These are phyloP conservation scores for Pythium sukuiense DNA, from an alignment of 352 stramenopile genomes.

Conservation along the genomic window DNA sequence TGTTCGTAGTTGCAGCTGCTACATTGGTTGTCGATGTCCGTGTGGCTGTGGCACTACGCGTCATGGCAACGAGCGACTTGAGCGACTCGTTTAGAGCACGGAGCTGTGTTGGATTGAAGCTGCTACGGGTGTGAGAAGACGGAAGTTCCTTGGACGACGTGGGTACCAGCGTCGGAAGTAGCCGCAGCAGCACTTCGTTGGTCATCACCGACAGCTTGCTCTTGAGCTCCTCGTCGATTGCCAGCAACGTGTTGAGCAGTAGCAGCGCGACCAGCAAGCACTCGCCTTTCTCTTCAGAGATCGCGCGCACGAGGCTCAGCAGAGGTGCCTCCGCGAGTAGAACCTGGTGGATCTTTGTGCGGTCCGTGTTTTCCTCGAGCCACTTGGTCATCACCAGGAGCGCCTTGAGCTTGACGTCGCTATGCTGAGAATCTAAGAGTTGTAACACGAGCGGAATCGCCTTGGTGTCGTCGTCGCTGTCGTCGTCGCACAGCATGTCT, in stretches of 20 bases:
- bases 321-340: constrained; percentile 37
- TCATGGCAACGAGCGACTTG: constrained; percentile 54
- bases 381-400: constrained; percentile 44
- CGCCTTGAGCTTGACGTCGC: constrained; percentile 46
- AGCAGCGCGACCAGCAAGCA: constrained; percentile 41
- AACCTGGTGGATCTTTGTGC: constrained; percentile 20
- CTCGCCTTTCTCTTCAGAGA: constrained; percentile 47
- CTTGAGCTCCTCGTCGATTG: constrained; percentile 48
- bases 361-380: constrained; percentile 43
- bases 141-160: not conserved
- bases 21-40: not conserved
- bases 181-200: constrained; percentile 59
- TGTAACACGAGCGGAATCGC: constrained; percentile 45
- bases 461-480: constrained; percentile 26
- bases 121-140: not conserved
- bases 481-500: constrained; percentile 33
- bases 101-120: constrained; percentile 17
- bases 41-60: constrained; percentile 9
- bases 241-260: constrained; percentile 51
- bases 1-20: not conserved
- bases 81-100: constrained; percentile 42
- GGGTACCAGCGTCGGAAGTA: constrained; percentile 35
- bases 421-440: constrained; percentile 40
- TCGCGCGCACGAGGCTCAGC: constrained; percentile 45
- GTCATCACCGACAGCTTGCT: constrained; percentile 55